These are phyloP conservation scores for Austroboletus novae-zelandiae DNA, from an alignment of 1,284 basidiomycete genomes.

Conservation along the genomic window DNA sequence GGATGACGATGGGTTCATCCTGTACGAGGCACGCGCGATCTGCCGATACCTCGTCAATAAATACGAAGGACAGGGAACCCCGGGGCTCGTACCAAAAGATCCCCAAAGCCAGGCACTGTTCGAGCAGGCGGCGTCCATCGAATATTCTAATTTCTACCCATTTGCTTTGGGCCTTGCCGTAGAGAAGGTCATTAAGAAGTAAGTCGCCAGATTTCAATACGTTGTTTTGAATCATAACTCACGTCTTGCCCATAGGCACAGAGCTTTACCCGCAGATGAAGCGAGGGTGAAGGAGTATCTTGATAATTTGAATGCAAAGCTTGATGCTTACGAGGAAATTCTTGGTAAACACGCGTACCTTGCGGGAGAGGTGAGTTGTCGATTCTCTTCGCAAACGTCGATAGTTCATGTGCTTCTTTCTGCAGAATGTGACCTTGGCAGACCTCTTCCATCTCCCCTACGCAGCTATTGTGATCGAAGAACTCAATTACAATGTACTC, in stretches of 20 bases:
- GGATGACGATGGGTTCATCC: conserved; percentile 43
- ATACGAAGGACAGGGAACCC: conserved; percentile 36
- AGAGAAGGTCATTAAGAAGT: conserved; percentile 47
- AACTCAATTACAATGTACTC: conserved; percentile 23
- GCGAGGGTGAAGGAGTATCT: conserved; percentile 29
- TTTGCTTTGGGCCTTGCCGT: conserved; percentile 35
- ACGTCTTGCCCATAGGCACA: conserved; percentile 12
- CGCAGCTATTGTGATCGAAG: conserved; percentile 34
- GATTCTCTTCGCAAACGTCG: neutral
- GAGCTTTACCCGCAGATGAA: conserved; percentile 26
- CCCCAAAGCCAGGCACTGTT: conserved; percentile 39
- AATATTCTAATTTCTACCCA: conserved; percentile 25
- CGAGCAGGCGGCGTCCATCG: conserved; percentile 46
- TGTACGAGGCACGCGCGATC: conserved; percentile 53
- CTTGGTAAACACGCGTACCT: conserved; percentile 29
- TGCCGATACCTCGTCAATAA: conserved; percentile 45
- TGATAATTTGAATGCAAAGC: conserved; percentile 25
- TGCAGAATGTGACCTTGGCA: conserved; percentile 47
- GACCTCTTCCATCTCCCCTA: conserved; percentile 59
- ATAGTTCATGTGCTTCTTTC: neutral
- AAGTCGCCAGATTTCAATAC: neutral
- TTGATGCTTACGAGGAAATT: conserved; percentile 31
- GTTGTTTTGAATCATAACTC: neutral
- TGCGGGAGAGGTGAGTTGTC: conserved; percentile 28
- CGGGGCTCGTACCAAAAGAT: conserved; percentile 31